Conservation (phyloP, 1,284 basidiomycete genomes). For the Ceratorhiza oryzae-sativae region DNA sequence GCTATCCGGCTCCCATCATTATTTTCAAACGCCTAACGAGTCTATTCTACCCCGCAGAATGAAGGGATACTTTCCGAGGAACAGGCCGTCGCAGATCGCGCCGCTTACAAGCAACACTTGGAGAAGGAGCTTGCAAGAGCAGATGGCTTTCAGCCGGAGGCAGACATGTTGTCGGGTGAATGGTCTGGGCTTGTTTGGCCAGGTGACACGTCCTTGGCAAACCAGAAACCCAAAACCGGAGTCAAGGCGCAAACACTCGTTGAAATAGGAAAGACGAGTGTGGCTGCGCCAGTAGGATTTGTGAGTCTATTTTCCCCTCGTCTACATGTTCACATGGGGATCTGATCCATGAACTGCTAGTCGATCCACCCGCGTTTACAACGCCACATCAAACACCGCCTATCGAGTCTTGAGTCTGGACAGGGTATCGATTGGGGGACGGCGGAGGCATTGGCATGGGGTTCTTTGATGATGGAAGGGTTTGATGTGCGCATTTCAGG, state of each 20-base stretch:
- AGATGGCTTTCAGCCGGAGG: slow-evolving; percentile 58
- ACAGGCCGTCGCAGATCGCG: slow-evolving; percentile 61
- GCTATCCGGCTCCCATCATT: slow-evolving; percentile 47
- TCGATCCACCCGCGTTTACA: slow-evolving; percentile 81
- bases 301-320: slow-evolving; percentile 56
- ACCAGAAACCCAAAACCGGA: slow-evolving; percentile 71
- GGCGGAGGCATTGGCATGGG: slow-evolving; percentile 63
- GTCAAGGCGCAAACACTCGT: slow-evolving; percentile 61
- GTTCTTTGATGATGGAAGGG: slow-evolving; percentile 32
- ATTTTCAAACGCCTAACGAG: slow-evolving; percentile 28
- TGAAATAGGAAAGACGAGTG: slow-evolving; percentile 71
- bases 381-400: slow-evolving; percentile 77
- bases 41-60: slow-evolving; percentile 51
- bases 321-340: background rate
- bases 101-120: slow-evolving; percentile 65
- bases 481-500: slow-evolving; percentile 36
- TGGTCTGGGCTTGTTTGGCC: slow-evolving; percentile 83
- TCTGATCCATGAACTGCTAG: slow-evolving; percentile 50
- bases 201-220: slow-evolving; percentile 57
- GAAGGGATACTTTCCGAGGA: slow-evolving; percentile 63
- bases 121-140: slow-evolving; percentile 64
- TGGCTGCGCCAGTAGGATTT: slow-evolving; percentile 75
- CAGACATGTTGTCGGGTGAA: slow-evolving; percentile 64
- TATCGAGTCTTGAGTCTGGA: slow-evolving; percentile 74
- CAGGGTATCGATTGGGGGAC: slow-evolving; percentile 85